Evolutionary conservation across 495 filamentous ascomycete genomes (phyloP).

Genomic region (Aspergillus steynii): DNA sequence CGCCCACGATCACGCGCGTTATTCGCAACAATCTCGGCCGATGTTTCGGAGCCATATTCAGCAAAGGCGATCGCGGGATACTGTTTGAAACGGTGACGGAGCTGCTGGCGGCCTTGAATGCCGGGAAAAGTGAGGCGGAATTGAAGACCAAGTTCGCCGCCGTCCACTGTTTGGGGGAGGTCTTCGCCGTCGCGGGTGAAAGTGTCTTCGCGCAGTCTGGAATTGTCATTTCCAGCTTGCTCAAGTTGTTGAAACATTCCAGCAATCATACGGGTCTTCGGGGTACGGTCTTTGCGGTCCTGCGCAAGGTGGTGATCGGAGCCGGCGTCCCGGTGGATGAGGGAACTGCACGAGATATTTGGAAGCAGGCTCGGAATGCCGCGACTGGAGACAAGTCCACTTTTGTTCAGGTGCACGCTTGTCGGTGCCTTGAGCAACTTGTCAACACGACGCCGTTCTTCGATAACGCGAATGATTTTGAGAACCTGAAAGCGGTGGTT

Average conservation of each 20-base stretch:
- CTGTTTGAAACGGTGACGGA: slow-evolving; percentile 95
- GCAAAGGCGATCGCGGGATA: slow-evolving; percentile 84
- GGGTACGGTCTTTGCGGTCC: slow-evolving; percentile 75
- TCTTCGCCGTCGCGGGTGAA: slow-evolving; percentile 87
- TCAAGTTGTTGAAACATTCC: slow-evolving; percentile 79
- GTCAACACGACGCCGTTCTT: slow-evolving; percentile 73
- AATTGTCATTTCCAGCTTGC: slow-evolving; percentile 64
- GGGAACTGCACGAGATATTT: slow-evolving; percentile 78
- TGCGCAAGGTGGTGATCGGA: slow-evolving; percentile 74
- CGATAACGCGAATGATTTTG: slow-evolving; percentile 88
- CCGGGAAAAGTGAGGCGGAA: slow-evolving; percentile 75
- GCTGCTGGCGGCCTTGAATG: slow-evolving; percentile 70
- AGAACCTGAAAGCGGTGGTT: slow-evolving; percentile 72
- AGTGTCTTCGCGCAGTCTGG: slow-evolving; percentile 86
- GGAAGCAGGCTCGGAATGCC: slow-evolving; percentile 84
- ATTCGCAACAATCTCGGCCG: slow-evolving; percentile 84
- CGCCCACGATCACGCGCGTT: slow-evolving; percentile 83
- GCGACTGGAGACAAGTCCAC: slow-evolving; percentile 79
- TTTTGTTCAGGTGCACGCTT: slow-evolving; percentile 78
- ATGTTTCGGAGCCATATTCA: slow-evolving; percentile 81
- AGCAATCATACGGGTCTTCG: slow-evolving; percentile 80
- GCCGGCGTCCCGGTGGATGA: slow-evolving; percentile 80
- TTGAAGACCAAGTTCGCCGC: slow-evolving; percentile 79
- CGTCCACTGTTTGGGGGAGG: slow-evolving; percentile 82
- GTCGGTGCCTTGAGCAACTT: slow-evolving; percentile 75